Evolutionary conservation across 768 basidiomycete species (phyloP).

Genomic region (Pholiota molesta): DNA sequence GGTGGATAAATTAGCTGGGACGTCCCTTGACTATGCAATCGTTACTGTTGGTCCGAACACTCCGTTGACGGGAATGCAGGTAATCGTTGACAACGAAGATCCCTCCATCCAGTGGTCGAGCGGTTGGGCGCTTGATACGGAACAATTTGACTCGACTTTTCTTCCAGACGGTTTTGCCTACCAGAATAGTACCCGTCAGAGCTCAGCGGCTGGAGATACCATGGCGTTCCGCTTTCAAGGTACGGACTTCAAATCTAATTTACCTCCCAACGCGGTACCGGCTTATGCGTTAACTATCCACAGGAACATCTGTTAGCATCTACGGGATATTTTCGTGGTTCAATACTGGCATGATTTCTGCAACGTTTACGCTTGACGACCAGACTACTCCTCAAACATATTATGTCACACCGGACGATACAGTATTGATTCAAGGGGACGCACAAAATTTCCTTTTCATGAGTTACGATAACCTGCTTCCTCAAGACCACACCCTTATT

Average conservation of each 20-base stretch:
- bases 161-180: slow-evolving; percentile 14
- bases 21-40: slow-evolving; percentile 25
- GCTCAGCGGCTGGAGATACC: slow-evolving; percentile 8
- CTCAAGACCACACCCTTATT: slow-evolving; percentile 20
- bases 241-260: background rate
- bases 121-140: slow-evolving; percentile 18
- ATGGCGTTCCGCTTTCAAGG: slow-evolving; percentile 15
- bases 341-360: slow-evolving; percentile 13
- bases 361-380: slow-evolving; percentile 19
- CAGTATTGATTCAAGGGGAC: slow-evolving; percentile 13
- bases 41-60: slow-evolving; percentile 25
- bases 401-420: slow-evolving; percentile 14
- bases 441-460: slow-evolving; percentile 17
- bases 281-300: background rate
- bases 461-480: slow-evolving; percentile 5
- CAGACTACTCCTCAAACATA: slow-evolving; percentile 9
- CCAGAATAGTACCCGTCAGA: slow-evolving; percentile 13
- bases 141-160: slow-evolving; percentile 13
- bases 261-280: background rate
- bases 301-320: slow-evolving; percentile 20
- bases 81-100: slow-evolving; percentile 29
- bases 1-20: slow-evolving; percentile 23
- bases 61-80: slow-evolving; percentile 18
- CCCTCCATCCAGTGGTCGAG: slow-evolving; percentile 19
- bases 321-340: slow-evolving; percentile 21